These are phyloP conservation scores for Beauveria pseudobassiana DNA, from an alignment of 2,329 filamentous ascomycete genomes.

Conservation along the genomic window DNA sequence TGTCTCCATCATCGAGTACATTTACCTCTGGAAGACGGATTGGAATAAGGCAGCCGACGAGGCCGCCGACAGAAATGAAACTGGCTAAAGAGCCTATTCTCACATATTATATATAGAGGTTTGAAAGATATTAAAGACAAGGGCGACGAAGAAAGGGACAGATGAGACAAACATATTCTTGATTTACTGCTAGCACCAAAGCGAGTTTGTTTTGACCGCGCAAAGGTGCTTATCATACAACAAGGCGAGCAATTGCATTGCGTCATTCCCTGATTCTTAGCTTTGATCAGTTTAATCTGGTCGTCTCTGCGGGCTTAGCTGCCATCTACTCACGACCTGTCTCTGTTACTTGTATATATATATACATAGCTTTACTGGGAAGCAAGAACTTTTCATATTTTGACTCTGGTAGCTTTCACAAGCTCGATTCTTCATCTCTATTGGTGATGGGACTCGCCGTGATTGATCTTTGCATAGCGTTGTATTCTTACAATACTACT, in stretches of 20 bases:
- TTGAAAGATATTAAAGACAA: neutral
- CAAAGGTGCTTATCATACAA: neutral
- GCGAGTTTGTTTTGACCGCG: neutral
- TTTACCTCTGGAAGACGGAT: constrained; percentile 42
- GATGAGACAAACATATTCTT: neutral
- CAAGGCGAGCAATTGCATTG: neutral
- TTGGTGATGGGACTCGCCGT: neutral
- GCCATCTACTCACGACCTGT: neutral
- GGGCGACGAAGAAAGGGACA: neutral
- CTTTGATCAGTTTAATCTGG: neutral
- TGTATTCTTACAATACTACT: neutral
- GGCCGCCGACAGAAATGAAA: constrained; percentile 43
- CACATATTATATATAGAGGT: neutral
- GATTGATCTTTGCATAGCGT: no score
- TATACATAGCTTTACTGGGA: neutral
- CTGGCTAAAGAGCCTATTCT: constrained; percentile 26
- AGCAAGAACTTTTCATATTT: neutral
- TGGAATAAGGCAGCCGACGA: constrained; percentile 48
- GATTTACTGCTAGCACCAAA: neutral
- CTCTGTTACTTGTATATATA: neutral
- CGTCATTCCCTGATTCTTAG: neutral
- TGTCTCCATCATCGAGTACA: constrained; percentile 46
- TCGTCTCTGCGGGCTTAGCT: neutral
- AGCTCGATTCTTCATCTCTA: neutral
- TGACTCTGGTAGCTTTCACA: neutral